phyloP scores from a whole-genome alignment of 1,139 yeast genomes.

The Saccharomyces hybrid region DNA sequence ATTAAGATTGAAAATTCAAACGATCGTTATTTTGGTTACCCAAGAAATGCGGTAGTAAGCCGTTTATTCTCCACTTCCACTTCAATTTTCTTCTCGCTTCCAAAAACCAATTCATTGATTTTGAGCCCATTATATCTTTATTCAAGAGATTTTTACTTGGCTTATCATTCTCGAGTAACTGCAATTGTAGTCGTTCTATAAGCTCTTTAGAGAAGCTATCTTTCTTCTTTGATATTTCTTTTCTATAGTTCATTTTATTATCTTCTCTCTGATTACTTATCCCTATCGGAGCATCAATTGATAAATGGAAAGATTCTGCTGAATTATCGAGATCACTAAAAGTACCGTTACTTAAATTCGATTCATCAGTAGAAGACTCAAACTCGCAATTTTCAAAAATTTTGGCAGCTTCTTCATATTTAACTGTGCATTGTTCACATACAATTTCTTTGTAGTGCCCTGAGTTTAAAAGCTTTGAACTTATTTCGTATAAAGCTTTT shows the following conservation, averaged over 20 bases:
- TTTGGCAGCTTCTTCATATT: constrained; percentile 46
- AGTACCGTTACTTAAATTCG: constrained; percentile 9
- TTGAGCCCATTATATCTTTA: constrained; percentile 12
- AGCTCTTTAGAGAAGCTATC: constrained; percentile 28
- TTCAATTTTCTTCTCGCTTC: constrained; percentile 35
- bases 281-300: constrained; percentile 11
- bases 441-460: constrained; percentile 44
- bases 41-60: constrained; percentile 30
- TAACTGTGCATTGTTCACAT: constrained; percentile 54
- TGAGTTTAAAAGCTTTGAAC: constrained; percentile 36
- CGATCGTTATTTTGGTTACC: neutral
- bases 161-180: constrained; percentile 11
- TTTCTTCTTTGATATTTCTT: constrained; percentile 9
- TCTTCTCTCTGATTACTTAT: neutral
- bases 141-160: constrained; percentile 1
- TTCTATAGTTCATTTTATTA: constrained; percentile 7
- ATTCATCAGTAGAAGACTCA: constrained; percentile 21
- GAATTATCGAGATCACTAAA: constrained; percentile 6
- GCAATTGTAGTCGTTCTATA: constrained; percentile 27
- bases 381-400: constrained; percentile 32
- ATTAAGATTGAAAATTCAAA: neutral
- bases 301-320: constrained; percentile 4
- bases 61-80: constrained; percentile 42
- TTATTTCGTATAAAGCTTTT: constrained; percentile 56
- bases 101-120: constrained; percentile 30